These are phyloP conservation scores for Dacryopinax spathularia DNA, from an alignment of 768 basidiomycete genomes.

Conservation along the genomic window DNA sequence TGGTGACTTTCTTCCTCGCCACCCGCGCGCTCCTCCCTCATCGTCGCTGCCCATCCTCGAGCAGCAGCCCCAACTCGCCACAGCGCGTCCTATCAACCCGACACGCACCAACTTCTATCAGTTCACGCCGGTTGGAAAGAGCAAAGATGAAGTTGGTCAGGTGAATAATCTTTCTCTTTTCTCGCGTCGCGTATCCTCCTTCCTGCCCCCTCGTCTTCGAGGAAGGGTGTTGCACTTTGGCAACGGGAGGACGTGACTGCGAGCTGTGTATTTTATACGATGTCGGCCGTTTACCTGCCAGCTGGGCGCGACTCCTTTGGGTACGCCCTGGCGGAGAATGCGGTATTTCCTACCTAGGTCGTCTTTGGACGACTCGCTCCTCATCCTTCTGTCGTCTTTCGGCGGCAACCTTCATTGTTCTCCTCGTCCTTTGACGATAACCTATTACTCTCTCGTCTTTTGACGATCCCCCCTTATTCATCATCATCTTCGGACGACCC, in stretches of 20 bases:
- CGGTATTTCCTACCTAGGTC: background rate
- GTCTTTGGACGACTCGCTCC: slow-evolving; percentile 2
- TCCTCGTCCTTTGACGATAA: too few species aligned
- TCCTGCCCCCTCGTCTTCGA: background rate
- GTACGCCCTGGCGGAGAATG: background rate
- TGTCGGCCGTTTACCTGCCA: background rate
- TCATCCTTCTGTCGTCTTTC: too few species aligned
- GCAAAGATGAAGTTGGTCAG: background rate
- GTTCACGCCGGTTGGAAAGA: background rate
- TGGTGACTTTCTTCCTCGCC: background rate
- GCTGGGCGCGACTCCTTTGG: background rate
- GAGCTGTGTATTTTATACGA: too few species aligned
- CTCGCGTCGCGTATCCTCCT: background rate
- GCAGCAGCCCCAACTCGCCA: background rate
- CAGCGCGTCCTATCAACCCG: too few species aligned
- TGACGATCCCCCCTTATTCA: too few species aligned
- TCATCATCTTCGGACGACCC: too few species aligned
- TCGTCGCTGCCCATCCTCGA: background rate
- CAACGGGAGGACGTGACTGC: too few species aligned
- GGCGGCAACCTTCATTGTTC: too few species aligned
- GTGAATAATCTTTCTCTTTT: background rate
- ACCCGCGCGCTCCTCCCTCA: background rate
- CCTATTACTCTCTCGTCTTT: too few species aligned
- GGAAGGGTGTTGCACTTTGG: background rate
- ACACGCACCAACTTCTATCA: background rate